Percentiles rank a stretch among this genome's conserved stretches.
Evolutionary conservation across 225 moss, liverwort and hornwort genomes (phyloP).

Genomic region (Polytrichum commune): DNA sequence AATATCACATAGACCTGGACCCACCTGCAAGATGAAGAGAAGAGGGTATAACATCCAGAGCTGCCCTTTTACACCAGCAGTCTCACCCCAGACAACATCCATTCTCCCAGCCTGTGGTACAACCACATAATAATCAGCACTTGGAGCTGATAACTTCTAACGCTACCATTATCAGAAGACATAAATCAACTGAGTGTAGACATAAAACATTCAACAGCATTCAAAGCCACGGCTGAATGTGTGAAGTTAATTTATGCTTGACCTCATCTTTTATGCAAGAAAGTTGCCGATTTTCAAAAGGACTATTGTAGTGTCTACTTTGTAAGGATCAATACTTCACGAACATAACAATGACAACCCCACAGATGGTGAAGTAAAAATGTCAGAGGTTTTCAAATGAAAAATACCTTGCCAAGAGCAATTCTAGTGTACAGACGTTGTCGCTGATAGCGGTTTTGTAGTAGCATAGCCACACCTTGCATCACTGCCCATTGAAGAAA

Average conservation of each 20-base stretch:
- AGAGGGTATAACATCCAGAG: conserved; percentile 95
- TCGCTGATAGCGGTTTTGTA: conserved; percentile 94
- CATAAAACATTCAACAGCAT: neutral
- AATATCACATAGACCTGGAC: neutral
- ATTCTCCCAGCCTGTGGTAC: conserved; percentile 72
- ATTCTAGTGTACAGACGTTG: conserved; percentile 90
- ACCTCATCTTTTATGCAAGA: too few relatives aligned
- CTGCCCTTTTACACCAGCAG: conserved; percentile 89
- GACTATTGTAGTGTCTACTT: too few relatives aligned
- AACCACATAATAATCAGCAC: neutral
- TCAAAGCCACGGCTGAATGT: too few relatives aligned
- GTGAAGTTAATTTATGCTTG: too few relatives aligned
- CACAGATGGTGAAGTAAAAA: neutral
- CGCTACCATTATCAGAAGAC: neutral
- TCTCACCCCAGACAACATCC: conserved; percentile 98
- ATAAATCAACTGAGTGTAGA: neutral
- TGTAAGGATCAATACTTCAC: too few relatives aligned
- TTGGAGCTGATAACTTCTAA: too few relatives aligned
- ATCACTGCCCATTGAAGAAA: conserved; percentile 98
- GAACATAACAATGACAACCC: neutral
- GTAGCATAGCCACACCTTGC: conserved; percentile 96
- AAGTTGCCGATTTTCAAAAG: too few relatives aligned
- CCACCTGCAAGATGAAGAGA: conserved; percentile 82
- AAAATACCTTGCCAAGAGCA: conserved; percentile 82
- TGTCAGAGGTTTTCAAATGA: neutral